Evolutionary conservation across 2,329 filamentous ascomycete species (phyloP), one percentile per base, ranked within the genome.

Genomic region (Eurotiales sp.): DNA sequence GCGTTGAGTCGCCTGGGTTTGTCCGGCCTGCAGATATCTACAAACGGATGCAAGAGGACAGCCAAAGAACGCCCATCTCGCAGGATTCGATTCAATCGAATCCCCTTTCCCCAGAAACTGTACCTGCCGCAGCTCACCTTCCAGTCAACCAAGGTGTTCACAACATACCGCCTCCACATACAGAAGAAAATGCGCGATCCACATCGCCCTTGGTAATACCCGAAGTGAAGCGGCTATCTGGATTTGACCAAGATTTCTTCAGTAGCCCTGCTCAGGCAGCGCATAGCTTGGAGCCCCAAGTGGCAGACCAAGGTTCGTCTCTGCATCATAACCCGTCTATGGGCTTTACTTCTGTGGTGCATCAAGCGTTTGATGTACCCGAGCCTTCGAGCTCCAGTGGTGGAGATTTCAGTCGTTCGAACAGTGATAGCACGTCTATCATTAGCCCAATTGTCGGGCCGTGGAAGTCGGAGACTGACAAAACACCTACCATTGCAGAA

Each of bases 1-100:
- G n/a, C 11, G 41, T 42, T 8, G 56, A 55, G 21, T 65, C 81
- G 1, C 69, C 81, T 17, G 79, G 84, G 0, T 84, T 92, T 58
- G 77, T 90, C 51, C 78, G 87, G 32, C 87, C 89, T 1, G 81
- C 86, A 11, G 88, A 95, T 58, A 85, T 91, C 37, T 91, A 92
- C 65, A 85, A 81, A 61, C 82, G 86, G 5, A 77, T 86, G 65
- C 81, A 81, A 47, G 85, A 88, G 58, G 86, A 88, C 57, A 77
- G 76, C 48, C 75, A 80, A 55, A 78, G 72, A 57, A 77, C 81
- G 57, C 71, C 3, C 8, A n/a, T 6, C 3, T 11, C 45, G 17
- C 27, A 30, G 3, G 42, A 41, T 2, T 25, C 44, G 14, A 15
- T n/a, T n/a, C n/a, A n/a, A n/a, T n/a, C n/a, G n/a, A n/a, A n/a